Base-by-base conservation (phyloP, 176 grass and related monocot species). In the Avena sativa region DNA sequence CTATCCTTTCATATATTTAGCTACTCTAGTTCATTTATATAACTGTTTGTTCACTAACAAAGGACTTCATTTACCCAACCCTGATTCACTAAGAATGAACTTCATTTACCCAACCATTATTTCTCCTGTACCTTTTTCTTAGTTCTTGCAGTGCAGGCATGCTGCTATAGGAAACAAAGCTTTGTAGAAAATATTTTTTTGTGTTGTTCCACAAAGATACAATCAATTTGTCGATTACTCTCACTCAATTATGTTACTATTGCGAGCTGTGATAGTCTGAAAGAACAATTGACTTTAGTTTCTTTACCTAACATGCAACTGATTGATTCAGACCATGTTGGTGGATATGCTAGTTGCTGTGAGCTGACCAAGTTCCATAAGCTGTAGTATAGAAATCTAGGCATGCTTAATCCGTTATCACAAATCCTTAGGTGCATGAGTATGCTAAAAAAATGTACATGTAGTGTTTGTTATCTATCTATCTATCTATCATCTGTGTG, bases 241-340 rank as follows among this genome's bases (percentile, higher is more conserved):
- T 34, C 43, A 51, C 16, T 1, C 5, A 40, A 56, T 68, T 48
- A 16, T 76, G 73, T 76, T 76, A 75, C 52, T 28, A 38, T 63
- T 80, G n/a, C 21, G 25, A 48, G 64, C 23, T 82, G 2, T 25
- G 28, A 43, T 43, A 38, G 49, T 70, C 12, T 21, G 15, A 56
- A 70, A 15, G 47, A 9, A 21, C 9, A 55, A 1, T 14, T 40
- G 3, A 40, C 23, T 34, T 34, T 4, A 12, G 4, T 43, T 47
- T 66, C 6, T 82, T 83, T 57, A 72, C 74, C 50, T 44, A 32
- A 34, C 43, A 79, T 6, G 36, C 26, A 25, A 76, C 57, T 48
- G 13, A 5, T 40, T 49, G 43, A 49, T 48, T 49, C 43, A 71
- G 36, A 71, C 67, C 34, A 71, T 71, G 67, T 11, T 71, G 65